Evolutionary conservation across 2,329 filamentous ascomycete species (phyloP).

Genomic region (Apiospora phragmitis): DNA sequence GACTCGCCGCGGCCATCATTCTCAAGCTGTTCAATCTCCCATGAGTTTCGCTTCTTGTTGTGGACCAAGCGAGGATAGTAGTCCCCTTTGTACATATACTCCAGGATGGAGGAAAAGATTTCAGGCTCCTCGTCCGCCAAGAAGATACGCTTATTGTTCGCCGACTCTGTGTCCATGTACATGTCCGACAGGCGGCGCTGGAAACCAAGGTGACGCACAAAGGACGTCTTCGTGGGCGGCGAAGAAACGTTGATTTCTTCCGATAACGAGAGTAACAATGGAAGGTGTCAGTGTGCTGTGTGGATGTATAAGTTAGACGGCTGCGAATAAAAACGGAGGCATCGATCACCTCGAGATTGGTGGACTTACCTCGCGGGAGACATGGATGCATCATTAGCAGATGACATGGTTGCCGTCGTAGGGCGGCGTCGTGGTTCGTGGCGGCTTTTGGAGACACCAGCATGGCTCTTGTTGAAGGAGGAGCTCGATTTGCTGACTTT

Average conservation of each 20-base stretch:
- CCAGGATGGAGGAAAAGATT: slow-evolving; percentile 85
- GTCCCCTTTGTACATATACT: slow-evolving; percentile 92
- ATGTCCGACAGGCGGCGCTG: slow-evolving; percentile 61
- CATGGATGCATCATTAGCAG: slow-evolving; percentile 38
- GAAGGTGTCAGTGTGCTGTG: slow-evolving; percentile 60
- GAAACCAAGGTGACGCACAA: slow-evolving; percentile 80
- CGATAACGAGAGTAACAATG: slow-evolving; percentile 79
- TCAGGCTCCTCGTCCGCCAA: slow-evolving; percentile 86
- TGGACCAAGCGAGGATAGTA: slow-evolving; percentile 83
- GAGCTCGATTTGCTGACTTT: slow-evolving; percentile 51
- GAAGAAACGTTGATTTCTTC: slow-evolving; percentile 82
- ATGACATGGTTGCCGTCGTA: slow-evolving; percentile 44
- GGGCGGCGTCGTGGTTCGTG: slow-evolving; percentile 53
- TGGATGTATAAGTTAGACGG: slow-evolving; percentile 14
- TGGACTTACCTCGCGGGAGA: slow-evolving; percentile 46
- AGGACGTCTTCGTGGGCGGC: slow-evolving; percentile 89
- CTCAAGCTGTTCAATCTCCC: slow-evolving; percentile 71
- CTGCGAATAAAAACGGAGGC: slow-evolving; percentile 9
- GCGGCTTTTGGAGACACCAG: slow-evolving; percentile 54
- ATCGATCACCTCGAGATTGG: neutral
- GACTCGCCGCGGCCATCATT: slow-evolving; percentile 54
- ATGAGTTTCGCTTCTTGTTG: slow-evolving; percentile 78
- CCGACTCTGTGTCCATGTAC: slow-evolving; percentile 61
- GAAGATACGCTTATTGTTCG: slow-evolving; percentile 68
- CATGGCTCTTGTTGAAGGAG: slow-evolving; percentile 54